These are phyloP conservation scores for Erysiphe pulchra DNA, from an alignment of 2,329 filamentous ascomycete genomes.

Conservation along the genomic window DNA sequence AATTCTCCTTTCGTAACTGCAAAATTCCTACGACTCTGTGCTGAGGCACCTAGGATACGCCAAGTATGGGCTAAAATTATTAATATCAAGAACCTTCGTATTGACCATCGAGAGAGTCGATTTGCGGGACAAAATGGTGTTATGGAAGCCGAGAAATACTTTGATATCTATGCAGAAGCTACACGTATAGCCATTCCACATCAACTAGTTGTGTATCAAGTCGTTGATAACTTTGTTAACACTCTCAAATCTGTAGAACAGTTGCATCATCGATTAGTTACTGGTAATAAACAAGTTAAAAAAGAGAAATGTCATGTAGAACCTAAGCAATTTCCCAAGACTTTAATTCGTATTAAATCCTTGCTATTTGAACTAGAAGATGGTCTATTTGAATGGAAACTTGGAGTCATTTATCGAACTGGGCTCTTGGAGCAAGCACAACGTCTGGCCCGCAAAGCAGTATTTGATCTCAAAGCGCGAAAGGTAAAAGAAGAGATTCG, in stretches of 20 bases:
- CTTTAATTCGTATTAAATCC: constrained; percentile 59
- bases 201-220: constrained; percentile 65
- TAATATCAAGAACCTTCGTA: constrained; percentile 54
- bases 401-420: constrained; percentile 78
- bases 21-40: constrained; percentile 61
- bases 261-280: constrained; percentile 78
- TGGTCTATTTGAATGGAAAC: constrained; percentile 89
- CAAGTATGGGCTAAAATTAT: constrained; percentile 67
- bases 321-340: constrained; percentile 64
- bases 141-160: constrained; percentile 47
- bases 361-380: constrained; percentile 86
- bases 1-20: constrained; percentile 57
- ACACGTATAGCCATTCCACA: constrained; percentile 75
- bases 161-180: constrained; percentile 66
- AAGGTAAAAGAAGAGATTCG: constrained; percentile 46
- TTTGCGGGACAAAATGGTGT: constrained; percentile 34
- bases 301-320: constrained; percentile 63
- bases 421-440: constrained; percentile 79
- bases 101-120: constrained; percentile 57
- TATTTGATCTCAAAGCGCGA: constrained; percentile 67
- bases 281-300: constrained; percentile 68
- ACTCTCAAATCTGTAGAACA: constrained; percentile 69
- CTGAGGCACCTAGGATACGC: constrained; percentile 61
- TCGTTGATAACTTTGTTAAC: constrained; percentile 87
- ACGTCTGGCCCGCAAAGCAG: constrained; percentile 67